Base-by-base conservation (phyloP, 192 early-diverging fungal genomes). In the Geranomyces michiganensis region DNA sequence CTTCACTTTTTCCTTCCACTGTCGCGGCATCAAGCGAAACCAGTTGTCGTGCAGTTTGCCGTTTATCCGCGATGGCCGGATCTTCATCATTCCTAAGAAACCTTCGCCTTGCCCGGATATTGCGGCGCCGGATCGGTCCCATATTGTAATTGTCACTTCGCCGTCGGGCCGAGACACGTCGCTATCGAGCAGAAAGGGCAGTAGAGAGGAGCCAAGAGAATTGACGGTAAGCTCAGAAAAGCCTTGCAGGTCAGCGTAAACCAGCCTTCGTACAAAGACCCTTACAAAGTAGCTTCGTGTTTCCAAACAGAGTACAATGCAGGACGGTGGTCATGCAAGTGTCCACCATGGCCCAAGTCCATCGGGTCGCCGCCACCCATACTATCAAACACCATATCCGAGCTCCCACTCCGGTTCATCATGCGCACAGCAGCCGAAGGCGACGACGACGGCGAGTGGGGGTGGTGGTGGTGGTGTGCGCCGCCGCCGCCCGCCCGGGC, bases 281-380 rank as follows among this genome's bases (percentile, higher is more conserved):
- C 76, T 76, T 65, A 85, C 84, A 85, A 85, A n/a, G 79, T 80
- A n/a, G 83, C 84, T 49, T 84, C 84, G 55, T 85, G 84, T 43
- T 67, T 72, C 84, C 84, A 85, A 15, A 85, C 75, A 17, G 84
- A 68, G 44, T 48, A 78, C 24, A 80, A 14, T 45, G 68, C 67
- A 26, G 51, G 51, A 7, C 17, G 51, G 19, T 6, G n/a, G 29
- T 29, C 58, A 22, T 75, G 19, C 51, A 24, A 26, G 14, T 55
- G 21, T 29, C 24, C 72, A 22, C 56, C 17, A 24, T 59, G 41
- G 44, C 33, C 17, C 58, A 29, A 27, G 7, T 60, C 58, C 58
- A 60, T 60, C 58, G 17, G 15, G 31, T 60, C 58, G 7, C 17
- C 58, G 19, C 51, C 51, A 15, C 51, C 51, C 7, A 4, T 15